Percentiles rank a stretch among this genome's conserved stretches.
Evolutionary conservation across 2,329 filamentous ascomycete genomes (phyloP).

Genomic region (Tolypocladium capitatum): DNA sequence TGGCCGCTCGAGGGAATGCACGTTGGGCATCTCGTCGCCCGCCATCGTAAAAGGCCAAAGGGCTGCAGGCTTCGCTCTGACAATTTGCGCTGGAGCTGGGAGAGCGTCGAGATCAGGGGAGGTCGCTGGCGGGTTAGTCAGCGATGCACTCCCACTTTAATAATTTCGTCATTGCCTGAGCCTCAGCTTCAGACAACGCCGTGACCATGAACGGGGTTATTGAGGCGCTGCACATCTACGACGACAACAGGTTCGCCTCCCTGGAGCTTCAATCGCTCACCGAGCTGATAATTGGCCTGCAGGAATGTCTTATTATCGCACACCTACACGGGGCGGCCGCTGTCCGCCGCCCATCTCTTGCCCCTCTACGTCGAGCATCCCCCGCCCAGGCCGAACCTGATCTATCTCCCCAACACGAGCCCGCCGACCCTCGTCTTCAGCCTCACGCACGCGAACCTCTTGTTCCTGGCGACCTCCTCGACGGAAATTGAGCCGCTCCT

Average conservation of each 20-base stretch:
- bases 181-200: constrained; percentile 6
- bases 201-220: constrained; percentile 69
- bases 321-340: constrained; percentile 70
- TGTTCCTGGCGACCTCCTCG: constrained; percentile 76
- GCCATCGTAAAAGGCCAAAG: constrained; percentile 13
- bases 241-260: constrained; percentile 70
- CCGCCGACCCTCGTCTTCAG: constrained; percentile 85
- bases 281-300: constrained; percentile 5
- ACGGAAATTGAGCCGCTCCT: constrained; percentile 80
- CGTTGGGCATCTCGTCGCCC: constrained; percentile 30
- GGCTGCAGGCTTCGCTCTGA: background rate
- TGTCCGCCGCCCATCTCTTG: constrained; percentile 62
- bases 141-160: background rate
- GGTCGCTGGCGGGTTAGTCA: background rate
- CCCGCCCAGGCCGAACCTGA: constrained; percentile 66
- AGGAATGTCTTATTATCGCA: constrained; percentile 82
- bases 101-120: background rate
- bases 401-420: constrained; percentile 70
- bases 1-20: constrained; percentile 43
- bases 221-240: constrained; percentile 92
- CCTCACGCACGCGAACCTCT: constrained; percentile 71
- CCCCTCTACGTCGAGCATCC: constrained; percentile 79
- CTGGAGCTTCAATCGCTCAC: background rate
- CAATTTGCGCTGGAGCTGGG: background rate
- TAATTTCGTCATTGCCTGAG: background rate